These are phyloP conservation scores for Dioszegia aurantiaca DNA, from an alignment of 768 basidiomycete species.

Conservation along the genomic window DNA sequence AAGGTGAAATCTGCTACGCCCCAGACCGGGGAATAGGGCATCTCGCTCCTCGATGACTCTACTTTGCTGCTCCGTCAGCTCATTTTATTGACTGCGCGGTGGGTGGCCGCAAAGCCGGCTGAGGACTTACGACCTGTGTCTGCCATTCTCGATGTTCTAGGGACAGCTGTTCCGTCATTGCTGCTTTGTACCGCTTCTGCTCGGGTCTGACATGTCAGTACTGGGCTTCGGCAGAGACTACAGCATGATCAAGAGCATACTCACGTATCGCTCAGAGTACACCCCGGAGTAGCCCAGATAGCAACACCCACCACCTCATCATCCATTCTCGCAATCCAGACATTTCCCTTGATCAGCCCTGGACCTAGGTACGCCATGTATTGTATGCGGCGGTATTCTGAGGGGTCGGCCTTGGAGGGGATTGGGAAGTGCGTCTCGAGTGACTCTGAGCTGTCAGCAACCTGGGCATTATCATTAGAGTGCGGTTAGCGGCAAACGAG, in stretches of 20 bases:
- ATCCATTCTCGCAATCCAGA: slow-evolving; percentile 2
- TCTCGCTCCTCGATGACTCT: slow-evolving; percentile 5
- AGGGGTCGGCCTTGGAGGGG: background rate
- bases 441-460: too few species aligned
- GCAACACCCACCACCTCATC: background rate
- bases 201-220: background rate
- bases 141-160: background rate
- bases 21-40: background rate
- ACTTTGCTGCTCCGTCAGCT: background rate
- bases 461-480: too few species aligned
- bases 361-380: slow-evolving; percentile 1
- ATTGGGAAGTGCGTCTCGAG: background rate
- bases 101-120: too few species aligned
- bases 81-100: too few species aligned
- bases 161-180: background rate
- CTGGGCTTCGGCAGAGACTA: background rate
- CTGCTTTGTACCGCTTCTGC: background rate
- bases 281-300: background rate
- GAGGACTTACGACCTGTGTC: background rate
- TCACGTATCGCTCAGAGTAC: slow-evolving; percentile 7
- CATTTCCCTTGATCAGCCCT: background rate
- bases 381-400: background rate
- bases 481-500: too few species aligned
- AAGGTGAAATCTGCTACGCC: slow-evolving; percentile 7
- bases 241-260: background rate